Conservation (phyloP, 2,329 filamentous ascomycete species). For the Cordyceps farinosa region DNA sequence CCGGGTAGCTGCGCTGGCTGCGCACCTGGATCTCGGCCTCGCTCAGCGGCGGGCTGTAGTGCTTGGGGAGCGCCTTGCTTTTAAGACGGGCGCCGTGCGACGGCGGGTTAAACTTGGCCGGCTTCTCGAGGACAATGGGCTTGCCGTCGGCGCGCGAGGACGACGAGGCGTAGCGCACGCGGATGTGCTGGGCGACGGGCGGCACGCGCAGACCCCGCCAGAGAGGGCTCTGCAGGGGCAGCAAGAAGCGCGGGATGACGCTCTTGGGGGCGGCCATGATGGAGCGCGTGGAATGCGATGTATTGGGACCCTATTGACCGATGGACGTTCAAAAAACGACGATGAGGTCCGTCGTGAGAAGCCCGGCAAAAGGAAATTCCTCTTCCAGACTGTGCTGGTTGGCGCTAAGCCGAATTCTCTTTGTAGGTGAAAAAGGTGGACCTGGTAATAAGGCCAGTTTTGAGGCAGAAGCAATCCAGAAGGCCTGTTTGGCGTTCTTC, state of each 20-base stretch:
- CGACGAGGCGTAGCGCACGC: constrained; percentile 29
- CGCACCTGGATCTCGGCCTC: constrained; percentile 63
- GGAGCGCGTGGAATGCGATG: constrained; percentile 5
- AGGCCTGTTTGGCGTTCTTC: not conserved
- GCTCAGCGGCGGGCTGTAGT: constrained; percentile 72
- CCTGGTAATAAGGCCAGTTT: constrained; percentile 12
- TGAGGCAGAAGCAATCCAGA: not conserved
- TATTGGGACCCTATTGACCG: not conserved
- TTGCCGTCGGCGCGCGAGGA: constrained; percentile 23
- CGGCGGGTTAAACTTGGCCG: constrained; percentile 84
- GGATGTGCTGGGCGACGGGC: constrained; percentile 34
- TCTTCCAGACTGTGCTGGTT: not conserved
- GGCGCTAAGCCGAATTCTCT: not conserved
- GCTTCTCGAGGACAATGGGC: constrained; percentile 77
- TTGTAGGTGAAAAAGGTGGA: not conserved
- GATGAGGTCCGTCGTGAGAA: not conserved
- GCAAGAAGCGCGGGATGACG: constrained; percentile 63
- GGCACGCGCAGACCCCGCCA: constrained; percentile 43
- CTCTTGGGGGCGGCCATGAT: constrained; percentile 47
- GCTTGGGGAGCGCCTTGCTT: constrained; percentile 49
- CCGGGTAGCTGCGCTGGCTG: constrained; percentile 72
- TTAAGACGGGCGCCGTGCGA: constrained; percentile 75
- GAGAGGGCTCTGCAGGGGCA: constrained; percentile 57
- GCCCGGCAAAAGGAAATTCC: constrained; percentile 17
- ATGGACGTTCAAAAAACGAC: not conserved